Evolutionary conservation across 495 filamentous ascomycete genomes (phyloP).

Genomic region (Daldinia vernicosa): DNA sequence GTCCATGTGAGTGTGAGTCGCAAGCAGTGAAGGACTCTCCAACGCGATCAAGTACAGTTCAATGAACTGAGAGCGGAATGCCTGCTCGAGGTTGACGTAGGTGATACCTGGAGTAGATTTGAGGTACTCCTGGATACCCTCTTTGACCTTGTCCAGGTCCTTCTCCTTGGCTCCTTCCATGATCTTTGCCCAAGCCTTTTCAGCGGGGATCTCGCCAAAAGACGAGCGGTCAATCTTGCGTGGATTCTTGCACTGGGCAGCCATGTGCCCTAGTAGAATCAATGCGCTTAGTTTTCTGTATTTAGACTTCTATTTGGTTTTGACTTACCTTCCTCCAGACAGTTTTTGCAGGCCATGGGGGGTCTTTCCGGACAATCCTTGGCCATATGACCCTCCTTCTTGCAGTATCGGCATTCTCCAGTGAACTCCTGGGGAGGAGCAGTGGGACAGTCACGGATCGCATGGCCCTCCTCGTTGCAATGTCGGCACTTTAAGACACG

Average conservation of each 20-base stretch:
- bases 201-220: conserved; percentile 66
- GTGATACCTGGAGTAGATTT: conserved; percentile 74
- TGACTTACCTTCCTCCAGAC: conserved; percentile 70
- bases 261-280: conserved; percentile 66
- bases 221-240: conserved; percentile 71
- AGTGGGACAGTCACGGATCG: conserved; percentile 73
- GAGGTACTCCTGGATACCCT: conserved; percentile 75
- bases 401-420: conserved; percentile 77
- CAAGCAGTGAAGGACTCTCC: conserved; percentile 66
- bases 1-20: conserved; percentile 78
- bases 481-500: conserved; percentile 48
- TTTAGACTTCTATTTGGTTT: neutral
- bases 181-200: conserved; percentile 76
- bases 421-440: conserved; percentile 49
- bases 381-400: conserved; percentile 72
- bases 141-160: conserved; percentile 78
- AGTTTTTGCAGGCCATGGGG: conserved; percentile 76
- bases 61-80: conserved; percentile 71
- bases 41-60: conserved; percentile 78
- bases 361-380: conserved; percentile 75
- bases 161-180: conserved; percentile 66
- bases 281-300: conserved; percentile 6
- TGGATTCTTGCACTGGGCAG: conserved; percentile 71
- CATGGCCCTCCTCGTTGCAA: conserved; percentile 65
- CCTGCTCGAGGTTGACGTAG: conserved; percentile 75